These are phyloP conservation scores for Cryptomeria japonica DNA, from an alignment of 75 land plant genomes.

Conservation along the genomic window DNA sequence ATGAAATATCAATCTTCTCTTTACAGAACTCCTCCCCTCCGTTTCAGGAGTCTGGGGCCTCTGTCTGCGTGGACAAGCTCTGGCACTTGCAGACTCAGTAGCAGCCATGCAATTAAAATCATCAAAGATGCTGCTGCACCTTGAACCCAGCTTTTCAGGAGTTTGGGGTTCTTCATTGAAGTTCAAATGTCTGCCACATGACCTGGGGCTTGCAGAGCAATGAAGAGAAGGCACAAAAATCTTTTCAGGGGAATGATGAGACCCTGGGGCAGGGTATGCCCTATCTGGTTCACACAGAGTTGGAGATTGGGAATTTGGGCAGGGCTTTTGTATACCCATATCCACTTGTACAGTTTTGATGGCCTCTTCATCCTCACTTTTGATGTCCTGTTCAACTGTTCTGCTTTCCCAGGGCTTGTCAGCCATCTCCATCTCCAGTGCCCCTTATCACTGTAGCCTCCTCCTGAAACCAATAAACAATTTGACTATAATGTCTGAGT, in stretches of 20 bases:
- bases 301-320: background rate
- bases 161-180: slow-evolving; percentile 27
- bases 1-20: slow-evolving; percentile 77
- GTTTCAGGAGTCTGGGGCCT: slow-evolving; percentile 79
- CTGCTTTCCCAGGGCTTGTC: slow-evolving; percentile 68
- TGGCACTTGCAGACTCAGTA: slow-evolving; percentile 89
- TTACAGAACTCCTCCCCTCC: slow-evolving; percentile 39
- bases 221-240: slow-evolving; percentile 18
- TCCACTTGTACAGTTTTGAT: slow-evolving; percentile 72
- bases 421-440: slow-evolving; percentile 80
- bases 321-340: slow-evolving; percentile 14
- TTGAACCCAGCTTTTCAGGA: slow-evolving; percentile 22
- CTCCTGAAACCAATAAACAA: too few relatives aligned
- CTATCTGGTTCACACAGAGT: background rate
- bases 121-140: slow-evolving; percentile 17
- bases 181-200: slow-evolving; percentile 23
- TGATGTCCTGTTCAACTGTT: slow-evolving; percentile 31
- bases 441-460: slow-evolving; percentile 33
- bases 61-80: slow-evolving; percentile 74
- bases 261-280: slow-evolving; percentile 4
- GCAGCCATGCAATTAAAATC: slow-evolving; percentile 92
- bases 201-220: slow-evolving; percentile 72
- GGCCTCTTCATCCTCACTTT: slow-evolving; percentile 6
- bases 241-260: slow-evolving; percentile 13
- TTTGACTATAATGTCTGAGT: too few relatives aligned